A percentile compares a stretch with the other conserved stretches of the same genome.
Conservation (phyloP, 2,329 filamentous ascomycete species). For the Penicillium paneum region DNA sequence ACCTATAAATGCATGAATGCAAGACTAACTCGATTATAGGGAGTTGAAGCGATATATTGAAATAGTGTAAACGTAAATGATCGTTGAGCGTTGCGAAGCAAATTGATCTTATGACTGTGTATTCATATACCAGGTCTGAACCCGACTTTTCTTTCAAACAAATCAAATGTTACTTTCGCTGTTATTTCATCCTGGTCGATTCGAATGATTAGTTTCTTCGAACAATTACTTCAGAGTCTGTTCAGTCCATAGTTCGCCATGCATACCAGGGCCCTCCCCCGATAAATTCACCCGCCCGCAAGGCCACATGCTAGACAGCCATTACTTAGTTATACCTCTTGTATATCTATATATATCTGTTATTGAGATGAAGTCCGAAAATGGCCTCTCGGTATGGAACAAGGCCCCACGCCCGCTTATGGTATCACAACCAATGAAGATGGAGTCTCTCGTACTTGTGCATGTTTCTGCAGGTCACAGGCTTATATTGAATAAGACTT, state of each 20-base stretch:
- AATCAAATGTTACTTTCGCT: neutral
- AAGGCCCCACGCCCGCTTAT: neutral
- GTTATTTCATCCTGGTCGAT: neutral
- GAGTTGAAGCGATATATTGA: constrained; percentile 74
- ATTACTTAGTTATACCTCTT: neutral
- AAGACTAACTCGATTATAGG: constrained; percentile 44
- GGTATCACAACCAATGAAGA: neutral
- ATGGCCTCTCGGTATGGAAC: neutral
- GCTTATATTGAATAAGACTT: neutral
- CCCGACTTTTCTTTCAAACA: neutral
- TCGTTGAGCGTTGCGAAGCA: neutral
- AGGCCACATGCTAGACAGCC: neutral
- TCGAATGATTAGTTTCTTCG: neutral
- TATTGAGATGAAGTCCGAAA: neutral
- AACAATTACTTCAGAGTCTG: neutral
- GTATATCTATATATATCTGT: neutral
- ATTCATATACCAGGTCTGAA: neutral
- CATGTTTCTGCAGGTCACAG: neutral
- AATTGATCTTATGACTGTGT: neutral
- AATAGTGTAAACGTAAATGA: constrained; percentile 51
- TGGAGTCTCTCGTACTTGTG: neutral
- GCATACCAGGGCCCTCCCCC: neutral
- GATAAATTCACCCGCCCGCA: neutral
- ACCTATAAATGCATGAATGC: too few relatives aligned
- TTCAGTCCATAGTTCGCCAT: neutral